phyloP scores from a whole-genome alignment of 805 yeast genomes.

The Nakazawaea sp. region DNA sequence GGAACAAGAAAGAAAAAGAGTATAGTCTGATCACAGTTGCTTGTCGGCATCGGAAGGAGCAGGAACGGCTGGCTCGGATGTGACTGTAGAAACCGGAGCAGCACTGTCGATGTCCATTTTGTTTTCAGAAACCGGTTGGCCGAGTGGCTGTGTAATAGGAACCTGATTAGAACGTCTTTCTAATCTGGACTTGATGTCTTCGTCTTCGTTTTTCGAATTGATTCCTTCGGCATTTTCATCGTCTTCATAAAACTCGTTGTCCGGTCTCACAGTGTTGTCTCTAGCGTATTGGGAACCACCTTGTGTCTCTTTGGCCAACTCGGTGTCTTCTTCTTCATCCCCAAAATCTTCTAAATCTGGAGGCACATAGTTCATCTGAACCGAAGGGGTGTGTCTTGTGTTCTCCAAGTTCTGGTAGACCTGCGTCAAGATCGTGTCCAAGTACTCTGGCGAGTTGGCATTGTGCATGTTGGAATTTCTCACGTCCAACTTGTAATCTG shows the following conservation, averaged over 20 bases:
- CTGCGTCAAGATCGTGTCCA: conserved; percentile 75
- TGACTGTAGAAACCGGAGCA: background rate
- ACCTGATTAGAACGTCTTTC: conserved; percentile 9
- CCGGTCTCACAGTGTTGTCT: conserved; percentile 65
- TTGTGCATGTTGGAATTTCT: conserved; percentile 95
- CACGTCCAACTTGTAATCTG: conserved; percentile 92
- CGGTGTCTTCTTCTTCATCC: conserved; percentile 71
- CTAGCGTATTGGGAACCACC: conserved; percentile 88
- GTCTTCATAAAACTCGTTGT: conserved; percentile 71
- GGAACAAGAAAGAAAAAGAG: no score
- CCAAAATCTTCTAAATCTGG: conserved; percentile 81
- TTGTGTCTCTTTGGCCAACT: conserved; percentile 74
- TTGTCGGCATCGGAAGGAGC: no score
- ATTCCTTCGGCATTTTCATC: conserved; percentile 39
- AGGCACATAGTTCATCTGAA: conserved; percentile 87
- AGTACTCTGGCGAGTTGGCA: conserved; percentile 88
- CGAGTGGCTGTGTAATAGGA: conserved; percentile 6
- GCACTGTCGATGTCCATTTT: conserved; percentile 5
- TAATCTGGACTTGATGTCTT: conserved; percentile 3
- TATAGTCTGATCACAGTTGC: no score
- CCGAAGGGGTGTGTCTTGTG: conserved; percentile 96
- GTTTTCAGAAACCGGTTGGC: background rate
- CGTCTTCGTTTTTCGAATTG: conserved; percentile 10
- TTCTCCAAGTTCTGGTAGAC: conserved; percentile 74
- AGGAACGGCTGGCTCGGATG: no score